Percentiles rank a stretch among this genome's conserved stretches.
These are phyloP conservation scores for Candida qinlingensis DNA, from an alignment of 805 yeast genomes.

Conservation along the genomic window DNA sequence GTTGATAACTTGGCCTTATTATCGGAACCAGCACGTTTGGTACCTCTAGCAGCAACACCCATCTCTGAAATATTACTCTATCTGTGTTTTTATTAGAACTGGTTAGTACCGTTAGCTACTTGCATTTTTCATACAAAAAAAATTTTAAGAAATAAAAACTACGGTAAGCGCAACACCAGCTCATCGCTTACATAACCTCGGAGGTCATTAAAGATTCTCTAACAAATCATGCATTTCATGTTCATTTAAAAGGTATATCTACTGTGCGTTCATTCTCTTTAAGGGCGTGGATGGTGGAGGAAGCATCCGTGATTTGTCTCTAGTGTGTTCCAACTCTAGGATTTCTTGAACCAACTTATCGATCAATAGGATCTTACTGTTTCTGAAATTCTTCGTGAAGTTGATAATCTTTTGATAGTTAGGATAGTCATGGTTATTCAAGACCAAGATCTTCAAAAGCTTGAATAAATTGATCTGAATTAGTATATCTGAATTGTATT, in stretches of 20 bases:
- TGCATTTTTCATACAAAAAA: constrained; percentile 1
- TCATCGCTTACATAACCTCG: constrained; percentile 5
- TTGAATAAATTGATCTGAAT: constrained; percentile 20
- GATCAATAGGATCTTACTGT: constrained; percentile 13
- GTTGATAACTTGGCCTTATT: constrained; percentile 1
- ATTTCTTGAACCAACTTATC: constrained; percentile 22
- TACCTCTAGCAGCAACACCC: constrained; percentile 18
- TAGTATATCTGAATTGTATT: constrained; percentile 11
- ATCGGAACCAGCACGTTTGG: constrained; percentile 18
- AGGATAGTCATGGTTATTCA: constrained; percentile 9
- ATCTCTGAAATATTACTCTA: constrained; percentile 1
- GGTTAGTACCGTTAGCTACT: neutral
- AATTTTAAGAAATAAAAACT: constrained; percentile 2
- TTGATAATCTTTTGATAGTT: constrained; percentile 11
- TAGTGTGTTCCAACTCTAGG: constrained; percentile 11
- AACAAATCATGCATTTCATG: neutral
- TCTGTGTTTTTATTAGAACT: neutral
- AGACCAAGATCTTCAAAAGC: constrained; percentile 14
- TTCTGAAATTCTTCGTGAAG: constrained; percentile 5
- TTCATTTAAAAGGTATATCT: neutral
- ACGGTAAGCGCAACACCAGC: constrained; percentile 6
- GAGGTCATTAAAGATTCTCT: no score
- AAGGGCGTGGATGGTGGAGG: constrained; percentile 22
- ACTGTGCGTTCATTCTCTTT: neutral
- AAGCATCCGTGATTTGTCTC: constrained; percentile 28